Base-by-base conservation (phyloP, 176 grass and related monocot genomes). In the Leersia perrieri region DNA sequence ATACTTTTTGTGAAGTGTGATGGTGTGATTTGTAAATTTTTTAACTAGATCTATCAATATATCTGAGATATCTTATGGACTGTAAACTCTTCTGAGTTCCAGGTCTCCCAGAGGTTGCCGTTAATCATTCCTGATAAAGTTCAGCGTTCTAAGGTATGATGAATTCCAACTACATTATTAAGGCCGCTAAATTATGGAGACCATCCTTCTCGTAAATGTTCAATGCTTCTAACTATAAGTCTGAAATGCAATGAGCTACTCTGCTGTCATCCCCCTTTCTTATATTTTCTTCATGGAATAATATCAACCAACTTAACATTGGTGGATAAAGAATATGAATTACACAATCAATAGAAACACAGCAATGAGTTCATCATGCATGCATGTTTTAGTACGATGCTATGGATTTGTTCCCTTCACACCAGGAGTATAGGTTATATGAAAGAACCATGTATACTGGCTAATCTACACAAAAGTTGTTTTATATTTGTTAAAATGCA, bases 61-160 rank as follows among this genome's bases (percentile, higher is more conserved):
- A 72, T 66, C 15, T 73, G 22, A 66, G 35, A 12, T 79, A 10
- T 91, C 20, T 87, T 29, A 78, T 39, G 53, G 62, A 73, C 23
- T 73, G 2, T 66, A 51, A 66, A 9, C 68, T 51, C 28, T 72
- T 90, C 12, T 83, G 60, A 74, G 44, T 85, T 84, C 29, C 82
- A 98, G 95, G 86, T 89, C 15, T 90, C 95, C 73, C 86, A 90
- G 73, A 92, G 95, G 87, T 77, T 98, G 55, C 95, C 95, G 36
- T 83, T 98, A 72, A 80, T 94, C 12, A 91, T 94, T 35, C 81
- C 88, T 72, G 95, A 98, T 58, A 98, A 94, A 94, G 86, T 94
- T 81, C 95, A 98, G 83, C 92, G 92, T 68, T 91, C 95, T 66
- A 98, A 98, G 92, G 95, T 98, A 91, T 82, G 33, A 79, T 55